Conservation (phyloP, 2,329 filamentous ascomycete genomes). For the Cladosporium phlei region DNA sequence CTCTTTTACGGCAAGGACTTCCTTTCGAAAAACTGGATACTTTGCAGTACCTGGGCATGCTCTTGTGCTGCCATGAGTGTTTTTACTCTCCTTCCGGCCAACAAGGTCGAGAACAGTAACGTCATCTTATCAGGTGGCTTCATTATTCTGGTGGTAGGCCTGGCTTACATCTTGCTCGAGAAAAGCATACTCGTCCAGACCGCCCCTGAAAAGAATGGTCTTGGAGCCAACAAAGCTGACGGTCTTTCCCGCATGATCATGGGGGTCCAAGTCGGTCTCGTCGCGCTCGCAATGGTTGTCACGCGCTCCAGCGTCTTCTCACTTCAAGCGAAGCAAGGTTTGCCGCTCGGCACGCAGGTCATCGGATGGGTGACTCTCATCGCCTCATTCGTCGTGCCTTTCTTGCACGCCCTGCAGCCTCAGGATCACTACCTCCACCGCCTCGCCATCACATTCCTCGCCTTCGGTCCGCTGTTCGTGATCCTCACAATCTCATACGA, state of each 20-base stretch:
- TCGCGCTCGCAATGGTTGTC: slow-evolving; percentile 75
- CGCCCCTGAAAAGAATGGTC: slow-evolving; percentile 29
- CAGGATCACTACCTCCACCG: slow-evolving; percentile 88
- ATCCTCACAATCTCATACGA: slow-evolving; percentile 97
- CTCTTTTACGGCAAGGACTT: slow-evolving; percentile 68
- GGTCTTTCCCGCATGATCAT: slow-evolving; percentile 55
- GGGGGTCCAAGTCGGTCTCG: slow-evolving; percentile 71
- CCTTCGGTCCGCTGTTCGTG: slow-evolving; percentile 89
- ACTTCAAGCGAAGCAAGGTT: slow-evolving; percentile 75
- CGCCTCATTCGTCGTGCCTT: slow-evolving; percentile 69
- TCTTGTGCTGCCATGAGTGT: slow-evolving; percentile 80
- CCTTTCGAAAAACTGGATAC: slow-evolving; percentile 57
- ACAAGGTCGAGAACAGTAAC: slow-evolving; percentile 72
- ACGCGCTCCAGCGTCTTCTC: slow-evolving; percentile 82
- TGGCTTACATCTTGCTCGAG: slow-evolving; percentile 77
- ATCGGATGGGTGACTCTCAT: slow-evolving; percentile 77
- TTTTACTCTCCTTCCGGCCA: slow-evolving; percentile 83
- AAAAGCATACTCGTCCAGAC: slow-evolving; percentile 51
- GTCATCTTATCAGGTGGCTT: slow-evolving; percentile 71
- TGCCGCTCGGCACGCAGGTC: slow-evolving; percentile 82
- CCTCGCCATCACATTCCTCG: slow-evolving; percentile 81
- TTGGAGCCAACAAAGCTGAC: slow-evolving; percentile 34
- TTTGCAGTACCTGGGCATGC: slow-evolving; percentile 67
- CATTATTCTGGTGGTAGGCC: slow-evolving; percentile 71
- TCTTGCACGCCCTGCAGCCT: slow-evolving; percentile 73